Conservation (phyloP, 1,139 yeast genomes). For the Scheffersomyces quercinus region DNA sequence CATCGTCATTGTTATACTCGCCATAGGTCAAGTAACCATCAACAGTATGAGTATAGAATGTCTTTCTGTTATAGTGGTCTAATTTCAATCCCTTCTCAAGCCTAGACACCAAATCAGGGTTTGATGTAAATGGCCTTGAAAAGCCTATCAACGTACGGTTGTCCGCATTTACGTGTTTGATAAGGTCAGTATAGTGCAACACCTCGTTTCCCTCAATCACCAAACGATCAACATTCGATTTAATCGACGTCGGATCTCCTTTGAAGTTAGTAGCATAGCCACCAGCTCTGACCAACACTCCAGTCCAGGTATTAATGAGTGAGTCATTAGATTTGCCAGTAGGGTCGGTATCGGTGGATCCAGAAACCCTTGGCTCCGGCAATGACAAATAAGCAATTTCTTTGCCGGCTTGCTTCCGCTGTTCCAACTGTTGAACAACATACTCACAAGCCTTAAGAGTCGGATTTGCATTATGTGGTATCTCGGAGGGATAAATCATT, state of each 20-base stretch:
- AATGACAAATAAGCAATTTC: constrained; percentile 25
- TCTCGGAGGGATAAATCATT: constrained; percentile 10
- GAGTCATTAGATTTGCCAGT: constrained; percentile 18
- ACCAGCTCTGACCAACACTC: constrained; percentile 15
- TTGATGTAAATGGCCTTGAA: constrained; percentile 48
- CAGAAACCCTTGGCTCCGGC: constrained; percentile 21
- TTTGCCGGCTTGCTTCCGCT: constrained; percentile 3
- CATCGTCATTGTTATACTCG: neutral
- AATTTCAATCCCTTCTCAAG: constrained; percentile 26
- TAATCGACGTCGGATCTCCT: constrained; percentile 12
- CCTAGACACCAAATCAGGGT: constrained; percentile 48
- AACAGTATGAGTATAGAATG: constrained; percentile 2
- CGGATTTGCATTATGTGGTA: constrained; percentile 7
- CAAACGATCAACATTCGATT: constrained; percentile 12
- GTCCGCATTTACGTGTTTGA: constrained; percentile 15
- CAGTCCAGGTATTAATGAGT: constrained; percentile 11
- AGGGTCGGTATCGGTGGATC: constrained; percentile 17
- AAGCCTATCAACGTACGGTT: constrained; percentile 40
- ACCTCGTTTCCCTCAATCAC: constrained; percentile 11
- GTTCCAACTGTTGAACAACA: constrained; percentile 17
- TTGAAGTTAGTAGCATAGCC: constrained; percentile 18
- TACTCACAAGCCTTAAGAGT: constrained; percentile 13
- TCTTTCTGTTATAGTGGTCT: neutral
- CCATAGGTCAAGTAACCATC: neutral
- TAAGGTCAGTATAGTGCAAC: constrained; percentile 11